A percentile compares a stretch with the other conserved stretches of the same genome.
Evolutionary conservation across 2,329 filamentous ascomycete species (phyloP).

Genomic region (Fusarium kyushuense): DNA sequence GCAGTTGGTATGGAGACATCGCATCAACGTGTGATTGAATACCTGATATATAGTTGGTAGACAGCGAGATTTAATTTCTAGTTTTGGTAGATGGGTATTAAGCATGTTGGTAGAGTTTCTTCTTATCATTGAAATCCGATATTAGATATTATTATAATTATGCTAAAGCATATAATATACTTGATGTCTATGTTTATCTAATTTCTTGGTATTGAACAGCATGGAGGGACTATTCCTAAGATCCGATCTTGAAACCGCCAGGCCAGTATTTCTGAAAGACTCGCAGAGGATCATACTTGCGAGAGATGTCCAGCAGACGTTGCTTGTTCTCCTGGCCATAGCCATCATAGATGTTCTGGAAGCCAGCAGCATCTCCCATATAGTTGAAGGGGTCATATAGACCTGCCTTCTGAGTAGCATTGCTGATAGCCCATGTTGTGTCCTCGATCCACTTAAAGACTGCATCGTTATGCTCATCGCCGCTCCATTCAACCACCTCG

Average conservation of each 20-base stretch:
- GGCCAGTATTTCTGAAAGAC: conserved; percentile 30
- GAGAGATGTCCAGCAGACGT: conserved; percentile 17
- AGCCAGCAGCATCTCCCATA: conserved; percentile 35
- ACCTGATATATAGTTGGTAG: too few relatives aligned
- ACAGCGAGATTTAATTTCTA: not conserved
- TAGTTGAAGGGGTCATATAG: conserved; percentile 31
- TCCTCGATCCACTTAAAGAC: conserved; percentile 30
- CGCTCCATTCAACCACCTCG: conserved; percentile 36
- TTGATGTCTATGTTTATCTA: not conserved
- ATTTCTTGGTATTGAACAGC: rapidly evolving
- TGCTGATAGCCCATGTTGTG: conserved; percentile 29
- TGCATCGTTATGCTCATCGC: conserved; percentile 25
- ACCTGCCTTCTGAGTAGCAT: conserved; percentile 23
- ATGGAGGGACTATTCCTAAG: not conserved
- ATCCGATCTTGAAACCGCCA: conserved; percentile 26
- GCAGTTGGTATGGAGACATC: conserved; percentile 38
- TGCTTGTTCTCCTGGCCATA: conserved; percentile 26
- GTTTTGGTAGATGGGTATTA: not conserved
- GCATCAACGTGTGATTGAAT: conserved; percentile 23
- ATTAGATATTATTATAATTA: not conserved
- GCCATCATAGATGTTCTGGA: conserved; percentile 24
- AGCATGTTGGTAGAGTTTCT: too few relatives aligned
- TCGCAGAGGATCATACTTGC: conserved; percentile 27
- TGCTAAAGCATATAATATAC: not conserved
- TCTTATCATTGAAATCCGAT: not conserved